phyloP scores from a whole-genome alignment of 768 basidiomycete genomes.

The Tulasnella calospora region DNA sequence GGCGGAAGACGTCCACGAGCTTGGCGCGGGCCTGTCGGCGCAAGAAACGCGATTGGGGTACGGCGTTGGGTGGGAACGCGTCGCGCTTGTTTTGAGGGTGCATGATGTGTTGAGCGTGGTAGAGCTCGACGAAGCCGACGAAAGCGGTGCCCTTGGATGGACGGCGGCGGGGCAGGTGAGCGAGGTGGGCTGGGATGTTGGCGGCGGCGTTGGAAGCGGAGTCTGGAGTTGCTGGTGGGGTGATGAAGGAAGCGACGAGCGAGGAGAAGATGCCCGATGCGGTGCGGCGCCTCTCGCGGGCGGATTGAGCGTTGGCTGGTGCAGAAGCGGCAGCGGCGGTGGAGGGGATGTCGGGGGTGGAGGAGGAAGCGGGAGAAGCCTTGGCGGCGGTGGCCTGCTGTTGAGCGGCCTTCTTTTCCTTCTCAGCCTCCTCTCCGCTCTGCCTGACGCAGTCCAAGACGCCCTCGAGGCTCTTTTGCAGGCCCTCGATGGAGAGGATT shows the following conservation, averaged over 20 bases:
- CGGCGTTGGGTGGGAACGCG: not conserved
- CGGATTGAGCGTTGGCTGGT: not conserved
- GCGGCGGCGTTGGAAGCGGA: not conserved
- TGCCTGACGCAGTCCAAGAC: constrained; percentile 22
- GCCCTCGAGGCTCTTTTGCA: constrained; percentile 16
- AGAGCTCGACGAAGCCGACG: not conserved
- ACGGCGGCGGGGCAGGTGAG: constrained; percentile 8
- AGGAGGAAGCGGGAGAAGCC: not conserved
- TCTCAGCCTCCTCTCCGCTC: constrained; percentile 25
- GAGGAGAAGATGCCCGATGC: constrained; percentile 27
- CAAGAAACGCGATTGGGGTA: constrained; percentile 17
- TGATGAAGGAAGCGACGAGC: constrained; percentile 25
- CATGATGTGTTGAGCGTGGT: constrained; percentile 19
- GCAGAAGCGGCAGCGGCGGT: not conserved
- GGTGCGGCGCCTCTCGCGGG: constrained; percentile 20
- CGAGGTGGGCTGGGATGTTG: constrained; percentile 11
- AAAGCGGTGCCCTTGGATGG: not conserved
- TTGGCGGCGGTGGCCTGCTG: constrained; percentile 3
- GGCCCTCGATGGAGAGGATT: constrained; percentile 13
- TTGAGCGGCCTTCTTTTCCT: constrained; percentile 26
- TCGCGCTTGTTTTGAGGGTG: constrained; percentile 22
- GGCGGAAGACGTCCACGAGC: constrained; percentile 26
- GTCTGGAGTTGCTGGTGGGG: not conserved
- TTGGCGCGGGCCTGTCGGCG: constrained; percentile 24
- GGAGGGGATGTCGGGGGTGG: constrained; percentile 3